phyloP scores from a whole-genome alignment of 2,329 filamentous ascomycete species.

The Epichloe coenophiala region DNA sequence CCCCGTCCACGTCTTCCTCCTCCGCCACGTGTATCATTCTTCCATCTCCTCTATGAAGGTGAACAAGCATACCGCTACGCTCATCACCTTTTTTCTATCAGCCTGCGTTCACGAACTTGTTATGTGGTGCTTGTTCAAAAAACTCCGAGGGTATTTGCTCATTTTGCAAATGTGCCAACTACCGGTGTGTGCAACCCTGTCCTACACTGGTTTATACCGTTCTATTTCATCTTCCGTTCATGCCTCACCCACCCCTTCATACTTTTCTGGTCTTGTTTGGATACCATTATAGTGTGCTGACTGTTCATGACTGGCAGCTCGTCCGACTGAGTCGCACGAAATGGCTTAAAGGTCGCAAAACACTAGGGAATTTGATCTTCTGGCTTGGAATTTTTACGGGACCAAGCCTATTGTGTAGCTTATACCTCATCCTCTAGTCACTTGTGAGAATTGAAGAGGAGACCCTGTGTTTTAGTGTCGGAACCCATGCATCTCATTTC shows the following conservation, averaged over 20 bases:
- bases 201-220: not conserved
- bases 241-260: too few relatives aligned
- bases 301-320: slow-evolving; percentile 24
- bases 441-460: too few relatives aligned
- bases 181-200: slow-evolving; percentile 32
- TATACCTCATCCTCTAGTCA: slow-evolving; percentile 42
- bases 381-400: slow-evolving; percentile 70
- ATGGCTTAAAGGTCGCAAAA: slow-evolving; percentile 47
- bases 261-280: not conserved
- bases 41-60: slow-evolving; percentile 62
- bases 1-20: slow-evolving; percentile 64
- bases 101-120: slow-evolving; percentile 62
- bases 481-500: not conserved
- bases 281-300: not conserved
- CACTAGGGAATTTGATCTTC: slow-evolving; percentile 61
- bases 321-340: slow-evolving; percentile 53
- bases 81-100: slow-evolving; percentile 62
- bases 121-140: slow-evolving; percentile 72
- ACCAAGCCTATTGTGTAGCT: slow-evolving; percentile 51
- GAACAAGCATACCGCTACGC: slow-evolving; percentile 55
- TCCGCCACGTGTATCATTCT: slow-evolving; percentile 67
- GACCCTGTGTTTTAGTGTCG: not conserved
- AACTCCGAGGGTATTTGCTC: slow-evolving; percentile 60
- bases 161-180: slow-evolving; percentile 63
- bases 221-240: not conserved